Conservation (phyloP, 129 eudicot species). For the Oenanthe sinensis region DNA sequence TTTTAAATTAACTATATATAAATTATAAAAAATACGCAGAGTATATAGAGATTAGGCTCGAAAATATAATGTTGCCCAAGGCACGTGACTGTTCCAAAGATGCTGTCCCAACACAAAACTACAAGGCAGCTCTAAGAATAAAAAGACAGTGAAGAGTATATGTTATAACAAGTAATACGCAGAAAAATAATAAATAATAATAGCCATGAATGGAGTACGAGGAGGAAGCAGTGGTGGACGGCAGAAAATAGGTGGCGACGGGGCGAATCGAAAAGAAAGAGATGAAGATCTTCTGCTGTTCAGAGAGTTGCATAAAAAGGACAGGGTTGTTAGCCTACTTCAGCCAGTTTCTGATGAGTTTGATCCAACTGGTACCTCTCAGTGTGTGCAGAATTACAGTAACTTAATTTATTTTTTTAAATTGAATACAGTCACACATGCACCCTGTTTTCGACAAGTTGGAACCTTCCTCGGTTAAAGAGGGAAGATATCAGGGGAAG, state of each 20-base stretch:
- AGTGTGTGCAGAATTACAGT: neutral
- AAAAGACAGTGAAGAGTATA: neutral
- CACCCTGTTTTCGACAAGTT: too few species aligned
- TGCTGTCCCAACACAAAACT: neutral
- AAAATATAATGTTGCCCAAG: too few species aligned
- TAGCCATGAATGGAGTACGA: conserved; percentile 21
- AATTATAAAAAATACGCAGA: too few species aligned
- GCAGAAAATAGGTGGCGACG: conserved; percentile 14
- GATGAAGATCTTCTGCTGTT: conserved; percentile 68
- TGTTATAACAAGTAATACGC: neutral
- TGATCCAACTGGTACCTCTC: conserved; percentile 49
- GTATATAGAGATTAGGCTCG: too few species aligned
- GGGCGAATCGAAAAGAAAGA: conserved; percentile 36
- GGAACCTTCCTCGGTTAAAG: too few species aligned
- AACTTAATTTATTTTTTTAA: too few species aligned
- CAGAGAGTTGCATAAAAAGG: conserved; percentile 53
- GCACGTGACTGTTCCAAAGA: neutral
- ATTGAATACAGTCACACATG: too few species aligned
- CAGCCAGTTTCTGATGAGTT: conserved; percentile 75
- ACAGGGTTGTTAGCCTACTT: conserved; percentile 50
- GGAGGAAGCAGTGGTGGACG: conserved; percentile 7
- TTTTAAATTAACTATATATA: too few species aligned
- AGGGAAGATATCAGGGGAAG: too few species aligned
- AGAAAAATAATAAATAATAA: neutral
- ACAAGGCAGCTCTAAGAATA: neutral